Evolutionary conservation across 108 stramenopile species (phyloP).

Genomic region (Nitzschia sp.): DNA sequence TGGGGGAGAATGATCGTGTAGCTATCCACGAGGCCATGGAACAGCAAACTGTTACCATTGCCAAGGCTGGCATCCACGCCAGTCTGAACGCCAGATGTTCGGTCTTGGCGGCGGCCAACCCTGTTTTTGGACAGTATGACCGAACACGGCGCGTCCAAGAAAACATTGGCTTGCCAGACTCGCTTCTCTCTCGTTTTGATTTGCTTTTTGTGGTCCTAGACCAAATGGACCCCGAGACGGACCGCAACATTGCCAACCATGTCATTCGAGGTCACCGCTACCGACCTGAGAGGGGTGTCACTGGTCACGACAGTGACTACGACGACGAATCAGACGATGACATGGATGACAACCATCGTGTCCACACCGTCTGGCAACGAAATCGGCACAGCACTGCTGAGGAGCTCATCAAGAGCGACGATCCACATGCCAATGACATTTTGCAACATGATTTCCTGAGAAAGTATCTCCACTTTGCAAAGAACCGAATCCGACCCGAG

Average conservation of each 20-base stretch:
- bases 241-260: constrained; percentile 93
- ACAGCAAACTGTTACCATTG: constrained; percentile 99
- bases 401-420: constrained; percentile 39
- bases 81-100: constrained; percentile 93
- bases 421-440: constrained; percentile 74
- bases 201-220: constrained; percentile 99
- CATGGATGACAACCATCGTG: constrained; percentile 42
- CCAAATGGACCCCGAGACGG: constrained; percentile 92
- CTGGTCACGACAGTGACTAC: constrained; percentile 74
- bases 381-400: constrained; percentile 35
- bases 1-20: constrained; percentile 92
- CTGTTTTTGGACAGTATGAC: constrained; percentile 99
- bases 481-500: constrained; percentile 85
- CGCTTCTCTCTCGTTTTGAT: constrained; percentile 97
- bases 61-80: constrained; percentile 97
- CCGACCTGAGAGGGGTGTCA: constrained; percentile 75
- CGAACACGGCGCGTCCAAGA: constrained; percentile 90
- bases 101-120: constrained; percentile 99
- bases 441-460: constrained; percentile 93
- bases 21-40: constrained; percentile 99
- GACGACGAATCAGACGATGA: constrained; percentile 77
- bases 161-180: constrained; percentile 99
- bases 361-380: constrained; percentile 74
- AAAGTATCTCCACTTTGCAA: constrained; percentile 97
- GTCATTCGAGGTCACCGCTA: constrained; percentile 94